Percentiles rank a stretch among this genome's conserved stretches.
Conservation (phyloP, 73 alveolate species). For the Effrenium voratum region DNA sequence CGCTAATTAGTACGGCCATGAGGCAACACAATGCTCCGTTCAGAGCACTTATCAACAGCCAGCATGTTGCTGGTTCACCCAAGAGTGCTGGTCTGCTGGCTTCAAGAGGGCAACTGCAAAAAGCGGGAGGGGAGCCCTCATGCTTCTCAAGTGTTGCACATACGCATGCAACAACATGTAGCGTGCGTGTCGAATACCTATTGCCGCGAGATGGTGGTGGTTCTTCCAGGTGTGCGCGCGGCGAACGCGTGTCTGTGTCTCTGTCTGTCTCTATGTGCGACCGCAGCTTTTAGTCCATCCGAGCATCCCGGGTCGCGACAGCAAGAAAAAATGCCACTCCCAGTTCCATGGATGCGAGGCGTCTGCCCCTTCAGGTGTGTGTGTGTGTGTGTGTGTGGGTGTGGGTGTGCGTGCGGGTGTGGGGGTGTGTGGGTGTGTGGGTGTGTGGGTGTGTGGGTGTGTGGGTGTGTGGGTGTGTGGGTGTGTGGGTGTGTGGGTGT, state of each 20-base stretch:
- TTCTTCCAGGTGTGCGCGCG: too few species aligned
- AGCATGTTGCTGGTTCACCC: too few species aligned
- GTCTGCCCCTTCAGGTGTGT: neutral
- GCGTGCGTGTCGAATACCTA: too few species aligned
- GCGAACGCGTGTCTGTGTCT: neutral
- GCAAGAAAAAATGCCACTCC: neutral
- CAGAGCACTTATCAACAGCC: too few species aligned
- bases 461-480: neutral
- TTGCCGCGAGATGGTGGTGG: too few species aligned
- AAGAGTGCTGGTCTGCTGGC: too few species aligned
- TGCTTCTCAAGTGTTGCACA: too few species aligned
- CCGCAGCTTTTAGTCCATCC: neutral
- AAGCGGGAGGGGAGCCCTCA: too few species aligned
- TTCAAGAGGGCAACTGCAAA: too few species aligned
- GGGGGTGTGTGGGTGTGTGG: neutral
- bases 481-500: neutral
- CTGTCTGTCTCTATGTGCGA: constrained; percentile 15
- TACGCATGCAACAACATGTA: too few species aligned
- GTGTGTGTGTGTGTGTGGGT: neutral
- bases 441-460: neutral
- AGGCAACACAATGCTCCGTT: too few species aligned
- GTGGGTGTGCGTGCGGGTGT: neutral
- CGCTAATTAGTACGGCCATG: too few species aligned
- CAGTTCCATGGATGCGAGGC: neutral
- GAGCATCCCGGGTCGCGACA: neutral